Evolutionary conservation across 495 filamentous ascomycete genomes (phyloP).

Genomic region (Hyphodiscus hymeniophilus): DNA sequence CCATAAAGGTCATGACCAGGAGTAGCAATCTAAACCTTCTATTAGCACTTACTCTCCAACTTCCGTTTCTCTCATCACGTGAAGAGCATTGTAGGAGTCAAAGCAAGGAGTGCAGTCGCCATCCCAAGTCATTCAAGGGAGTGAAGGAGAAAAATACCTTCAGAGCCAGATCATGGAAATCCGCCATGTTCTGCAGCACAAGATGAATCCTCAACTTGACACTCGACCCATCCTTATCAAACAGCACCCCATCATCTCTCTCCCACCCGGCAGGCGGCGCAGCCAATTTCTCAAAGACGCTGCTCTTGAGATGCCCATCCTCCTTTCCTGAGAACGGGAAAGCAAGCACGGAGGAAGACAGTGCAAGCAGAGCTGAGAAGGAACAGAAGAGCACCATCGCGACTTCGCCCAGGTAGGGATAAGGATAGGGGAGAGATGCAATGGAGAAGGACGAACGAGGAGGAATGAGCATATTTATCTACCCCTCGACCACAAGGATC

Average conservation of each 20-base stretch:
- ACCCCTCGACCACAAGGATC: no score
- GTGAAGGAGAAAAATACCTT: constrained; percentile 8
- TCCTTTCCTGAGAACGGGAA: not conserved
- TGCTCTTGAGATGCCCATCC: not conserved
- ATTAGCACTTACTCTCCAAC: not conserved
- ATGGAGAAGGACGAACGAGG: no score
- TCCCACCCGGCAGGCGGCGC: constrained; percentile 17
- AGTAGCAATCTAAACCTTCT: constrained; percentile 16
- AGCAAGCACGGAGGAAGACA: not conserved
- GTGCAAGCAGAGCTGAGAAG: not conserved
- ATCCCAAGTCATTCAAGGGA: no score
- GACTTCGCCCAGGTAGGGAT: not conserved
- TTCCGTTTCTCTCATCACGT: not conserved
- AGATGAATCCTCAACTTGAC: constrained; percentile 18
- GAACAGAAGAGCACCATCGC: not conserved
- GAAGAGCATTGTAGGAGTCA: not conserved
- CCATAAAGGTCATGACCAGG: constrained; percentile 19
- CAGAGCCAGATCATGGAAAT: constrained; percentile 20
- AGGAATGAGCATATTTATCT: no score
- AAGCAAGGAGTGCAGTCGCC: no score
- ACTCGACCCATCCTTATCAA: constrained; percentile 13
- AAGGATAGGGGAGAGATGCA: no score
- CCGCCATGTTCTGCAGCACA: constrained; percentile 17
- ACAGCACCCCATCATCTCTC: constrained; percentile 2
- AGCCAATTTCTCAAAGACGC: constrained; percentile 13